phyloP scores from a whole-genome alignment of 331 rosid genomes.

The Erythrophleum ivorense region DNA sequence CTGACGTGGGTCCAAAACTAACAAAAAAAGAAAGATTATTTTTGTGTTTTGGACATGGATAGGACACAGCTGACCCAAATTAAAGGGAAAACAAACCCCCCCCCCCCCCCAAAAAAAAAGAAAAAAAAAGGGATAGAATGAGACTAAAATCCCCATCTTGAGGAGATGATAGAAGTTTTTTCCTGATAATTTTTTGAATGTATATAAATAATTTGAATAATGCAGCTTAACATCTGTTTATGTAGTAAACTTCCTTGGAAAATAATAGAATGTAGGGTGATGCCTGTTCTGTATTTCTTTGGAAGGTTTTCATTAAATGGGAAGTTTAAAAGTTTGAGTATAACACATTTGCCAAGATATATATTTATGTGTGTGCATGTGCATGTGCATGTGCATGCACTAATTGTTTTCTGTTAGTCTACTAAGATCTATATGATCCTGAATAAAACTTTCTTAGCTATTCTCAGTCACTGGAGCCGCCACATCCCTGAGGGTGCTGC shows the following conservation, averaged over 20 bases:
- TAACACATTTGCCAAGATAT: not conserved
- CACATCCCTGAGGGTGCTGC: constrained; percentile 69
- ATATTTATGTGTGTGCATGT: not conserved
- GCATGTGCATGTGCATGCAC: not conserved
- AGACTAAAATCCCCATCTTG: not conserved
- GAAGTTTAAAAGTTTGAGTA: not conserved
- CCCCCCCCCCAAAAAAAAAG: too few species aligned
- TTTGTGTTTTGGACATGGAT: not conserved
- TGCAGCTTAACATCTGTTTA: not conserved
- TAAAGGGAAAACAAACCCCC: not conserved
- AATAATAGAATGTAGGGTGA: not conserved
- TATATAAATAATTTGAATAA: not conserved
- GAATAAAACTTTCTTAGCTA: constrained; percentile 28
- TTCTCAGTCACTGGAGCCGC: constrained; percentile 89
- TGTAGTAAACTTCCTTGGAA: not conserved
- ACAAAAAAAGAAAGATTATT: not conserved
- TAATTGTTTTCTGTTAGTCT: not conserved
- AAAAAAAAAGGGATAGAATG: not conserved
- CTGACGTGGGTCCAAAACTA: not conserved
- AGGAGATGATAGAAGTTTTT: not conserved
- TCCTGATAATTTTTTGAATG: not conserved
- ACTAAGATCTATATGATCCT: constrained; percentile 32
- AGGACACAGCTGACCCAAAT: not conserved
- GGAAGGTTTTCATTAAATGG: not conserved
- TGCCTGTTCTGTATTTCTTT: not conserved